Percentiles rank a stretch among this genome's conserved stretches.
Conservation (phyloP, 352 stramenopile species). For the Phytopythium boreale region DNA sequence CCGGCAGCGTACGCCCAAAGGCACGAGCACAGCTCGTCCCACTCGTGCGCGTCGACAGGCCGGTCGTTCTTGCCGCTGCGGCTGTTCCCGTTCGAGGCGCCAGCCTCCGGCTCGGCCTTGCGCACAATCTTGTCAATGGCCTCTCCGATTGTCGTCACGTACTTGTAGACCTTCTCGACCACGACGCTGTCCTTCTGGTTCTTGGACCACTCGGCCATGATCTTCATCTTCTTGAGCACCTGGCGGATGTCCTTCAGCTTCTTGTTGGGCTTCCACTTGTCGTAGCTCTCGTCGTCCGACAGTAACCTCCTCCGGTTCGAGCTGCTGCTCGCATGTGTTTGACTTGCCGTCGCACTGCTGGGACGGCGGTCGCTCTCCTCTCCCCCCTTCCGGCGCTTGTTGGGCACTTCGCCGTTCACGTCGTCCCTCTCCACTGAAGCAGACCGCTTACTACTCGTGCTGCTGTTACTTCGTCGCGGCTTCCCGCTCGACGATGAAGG, state of each 20-base stretch:
- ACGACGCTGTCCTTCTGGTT: slow-evolving; percentile 81
- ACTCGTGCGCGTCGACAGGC: slow-evolving; percentile 25
- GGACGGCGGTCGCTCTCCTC: slow-evolving; percentile 20
- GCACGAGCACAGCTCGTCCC: slow-evolving; percentile 75
- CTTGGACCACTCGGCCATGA: slow-evolving; percentile 79
- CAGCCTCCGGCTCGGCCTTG: slow-evolving; percentile 25
- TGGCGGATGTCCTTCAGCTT: slow-evolving; percentile 69
- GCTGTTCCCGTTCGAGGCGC: neutral
- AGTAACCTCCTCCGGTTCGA: slow-evolving; percentile 20
- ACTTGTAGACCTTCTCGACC: slow-evolving; percentile 86
- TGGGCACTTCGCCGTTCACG: slow-evolving; percentile 17
- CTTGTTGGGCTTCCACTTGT: slow-evolving; percentile 83
- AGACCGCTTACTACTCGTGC: slow-evolving; percentile 30
- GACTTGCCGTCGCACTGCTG: slow-evolving; percentile 19
- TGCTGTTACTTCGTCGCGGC: slow-evolving; percentile 1
- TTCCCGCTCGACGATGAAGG: slow-evolving; percentile 13
- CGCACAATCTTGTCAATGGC: slow-evolving; percentile 76
- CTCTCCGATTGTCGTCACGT: slow-evolving; percentile 77
- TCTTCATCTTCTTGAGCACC: slow-evolving; percentile 87
- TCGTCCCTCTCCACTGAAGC: slow-evolving; percentile 32
- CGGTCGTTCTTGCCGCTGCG: slow-evolving; percentile 12
- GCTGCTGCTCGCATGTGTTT: slow-evolving; percentile 1
- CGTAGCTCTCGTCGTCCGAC: slow-evolving; percentile 45
- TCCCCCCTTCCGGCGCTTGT: slow-evolving; percentile 21
- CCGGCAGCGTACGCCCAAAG: slow-evolving; percentile 78